A percentile compares a stretch with the other conserved stretches of the same genome.
Conservation (phyloP, 2,329 filamentous ascomycete species). For the Ophiostoma piceae region DNA sequence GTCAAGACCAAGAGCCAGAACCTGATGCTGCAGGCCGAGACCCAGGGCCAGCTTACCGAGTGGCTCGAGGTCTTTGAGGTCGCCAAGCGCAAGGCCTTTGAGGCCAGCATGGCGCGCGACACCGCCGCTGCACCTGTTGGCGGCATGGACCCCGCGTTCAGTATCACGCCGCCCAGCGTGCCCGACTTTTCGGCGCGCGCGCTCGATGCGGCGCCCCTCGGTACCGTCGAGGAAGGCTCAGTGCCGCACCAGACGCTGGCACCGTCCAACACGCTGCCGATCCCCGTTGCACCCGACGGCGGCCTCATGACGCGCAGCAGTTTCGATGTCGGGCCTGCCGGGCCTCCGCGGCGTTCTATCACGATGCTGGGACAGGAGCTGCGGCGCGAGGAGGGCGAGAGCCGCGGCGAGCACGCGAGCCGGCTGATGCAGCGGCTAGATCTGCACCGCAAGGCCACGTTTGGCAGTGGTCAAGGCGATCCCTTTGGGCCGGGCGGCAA, state of each 20-base stretch:
- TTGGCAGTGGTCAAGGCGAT: conserved; percentile 30
- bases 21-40: conserved; percentile 86
- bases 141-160: conserved; percentile 70
- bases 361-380: conserved; percentile 50
- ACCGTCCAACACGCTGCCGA: conserved; percentile 57
- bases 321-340: conserved; percentile 56
- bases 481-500: background rate
- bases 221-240: conserved; percentile 30
- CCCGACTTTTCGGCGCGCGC: conserved; percentile 85
- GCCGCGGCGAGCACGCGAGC: conserved; percentile 72
- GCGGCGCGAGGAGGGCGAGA: conserved; percentile 62
- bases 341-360: conserved; percentile 49
- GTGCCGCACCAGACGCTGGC: conserved; percentile 35
- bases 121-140: conserved; percentile 38
- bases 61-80: conserved; percentile 93
- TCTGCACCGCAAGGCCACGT: conserved; percentile 72
- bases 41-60: conserved; percentile 82
- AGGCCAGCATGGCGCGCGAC: conserved; percentile 58
- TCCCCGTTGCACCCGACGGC: conserved; percentile 56
- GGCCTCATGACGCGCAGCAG: conserved; percentile 66
- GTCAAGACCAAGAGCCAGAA: conserved; percentile 96
- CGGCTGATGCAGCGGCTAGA: conserved; percentile 92
- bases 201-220: conserved; percentile 41
- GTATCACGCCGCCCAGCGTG: conserved; percentile 80
- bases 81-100: conserved; percentile 86